Base-by-base conservation (phyloP, 306 rosid genomes). In the Alnus glutinosa region DNA sequence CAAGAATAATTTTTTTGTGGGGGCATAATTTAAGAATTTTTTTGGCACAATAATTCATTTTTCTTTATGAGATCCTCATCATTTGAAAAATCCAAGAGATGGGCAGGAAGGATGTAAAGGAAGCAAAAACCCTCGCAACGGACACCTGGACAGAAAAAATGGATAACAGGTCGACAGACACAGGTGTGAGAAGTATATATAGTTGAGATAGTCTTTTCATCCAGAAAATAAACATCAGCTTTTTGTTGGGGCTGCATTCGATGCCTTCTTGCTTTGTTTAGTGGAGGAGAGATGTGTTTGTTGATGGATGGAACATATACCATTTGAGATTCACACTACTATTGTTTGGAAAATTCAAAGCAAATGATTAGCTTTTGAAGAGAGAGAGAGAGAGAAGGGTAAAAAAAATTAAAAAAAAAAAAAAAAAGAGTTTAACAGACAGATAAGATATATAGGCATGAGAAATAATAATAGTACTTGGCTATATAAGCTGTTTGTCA, bases 301-400 rank as follows among this genome's bases (percentile, higher is more conserved):
- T 74, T 81, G 88, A 89, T 81, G 80, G 90, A 91, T 75, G 83
- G 93, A 89, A 90, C 92, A 83, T 91, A 86, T 84, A 89, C 90
- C 89, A 79, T 83, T 83, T 88, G 48, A 79, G 88, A 85, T 88
- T 86, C 88, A 88, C 46, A 42, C 46, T 42, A 42, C 82, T 80
- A 74, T 73, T 77, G 81, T 78, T 87, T 78, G 87, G 85, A 84
- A 88, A 87, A 81, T 87, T 87, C 88, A 90, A 90, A 84, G 83
- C 86, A 87, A 90, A 89, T 92, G 88, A 92, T 90, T 92, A 90
- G 85, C 83, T 81, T 80, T 78, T 84, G 13, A 78, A 77, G 75
- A 75, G 79, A 75, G 19, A 61, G 32, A 74, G 75, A 75, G 79
- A 75, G 39, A 69, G 30, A 73, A 30, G 23, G 32, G 12, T 30